phyloP scores from a whole-genome alignment of 805 yeast genomes.

The Teunomyces cretensis region DNA sequence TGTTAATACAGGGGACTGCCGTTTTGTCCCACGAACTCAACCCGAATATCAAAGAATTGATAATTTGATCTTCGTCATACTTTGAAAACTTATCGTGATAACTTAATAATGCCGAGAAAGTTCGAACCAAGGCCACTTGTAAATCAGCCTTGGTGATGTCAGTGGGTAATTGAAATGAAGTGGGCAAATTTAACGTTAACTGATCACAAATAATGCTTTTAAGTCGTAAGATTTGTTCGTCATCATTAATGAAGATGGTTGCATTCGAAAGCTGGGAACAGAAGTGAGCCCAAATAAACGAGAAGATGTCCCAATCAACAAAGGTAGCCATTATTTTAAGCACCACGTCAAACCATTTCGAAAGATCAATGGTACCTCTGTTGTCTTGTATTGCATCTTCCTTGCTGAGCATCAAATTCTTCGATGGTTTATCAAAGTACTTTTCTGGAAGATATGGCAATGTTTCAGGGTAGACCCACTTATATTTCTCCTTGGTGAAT shows the following conservation, averaged over 20 bases:
- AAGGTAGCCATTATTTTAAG: constrained; percentile 50
- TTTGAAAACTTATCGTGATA: constrained; percentile 55
- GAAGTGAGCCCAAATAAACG: constrained; percentile 64
- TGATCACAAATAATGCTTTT: constrained; percentile 58
- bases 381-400: not conserved
- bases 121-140: constrained; percentile 63
- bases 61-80: constrained; percentile 61
- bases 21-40: constrained; percentile 76
- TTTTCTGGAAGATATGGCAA: constrained; percentile 48
- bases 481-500: constrained; percentile 20
- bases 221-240: constrained; percentile 39
- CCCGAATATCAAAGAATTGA: constrained; percentile 59
- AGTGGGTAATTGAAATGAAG: constrained; percentile 35
- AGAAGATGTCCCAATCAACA: constrained; percentile 69
- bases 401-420: constrained; percentile 12
- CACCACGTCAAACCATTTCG: constrained; percentile 52
- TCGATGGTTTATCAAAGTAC: constrained; percentile 41
- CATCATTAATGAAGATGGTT: constrained; percentile 46
- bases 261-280: constrained; percentile 68
- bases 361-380: constrained; percentile 15
- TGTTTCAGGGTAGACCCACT: constrained; percentile 65
- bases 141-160: constrained; percentile 57
- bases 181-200: constrained; percentile 49
- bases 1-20: constrained; percentile 75
- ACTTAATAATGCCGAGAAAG: constrained; percentile 61